These are phyloP conservation scores for Diplodia mutila DNA, from an alignment of 2,329 filamentous ascomycete genomes.

Conservation along the genomic window DNA sequence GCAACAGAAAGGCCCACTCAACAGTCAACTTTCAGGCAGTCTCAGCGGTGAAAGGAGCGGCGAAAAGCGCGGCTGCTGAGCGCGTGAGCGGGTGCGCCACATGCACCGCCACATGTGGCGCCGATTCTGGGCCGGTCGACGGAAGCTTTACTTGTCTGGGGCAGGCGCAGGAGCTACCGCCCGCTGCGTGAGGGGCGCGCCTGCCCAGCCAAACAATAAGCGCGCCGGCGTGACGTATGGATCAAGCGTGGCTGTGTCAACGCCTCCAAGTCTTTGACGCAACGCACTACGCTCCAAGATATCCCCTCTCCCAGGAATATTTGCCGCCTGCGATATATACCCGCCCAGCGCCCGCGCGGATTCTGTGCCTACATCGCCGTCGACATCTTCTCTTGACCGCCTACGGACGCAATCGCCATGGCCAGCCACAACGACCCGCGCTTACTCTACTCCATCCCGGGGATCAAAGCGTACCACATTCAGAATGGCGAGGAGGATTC, in stretches of 20 bases:
- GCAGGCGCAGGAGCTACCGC: background rate
- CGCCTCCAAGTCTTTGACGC: conserved; percentile 14
- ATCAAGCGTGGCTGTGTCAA: conserved; percentile 4
- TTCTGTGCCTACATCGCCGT: background rate
- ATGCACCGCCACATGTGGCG: background rate
- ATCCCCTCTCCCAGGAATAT: background rate
- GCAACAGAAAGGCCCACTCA: background rate
- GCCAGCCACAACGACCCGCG: conserved; percentile 59
- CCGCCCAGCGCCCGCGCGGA: too few relatives aligned
- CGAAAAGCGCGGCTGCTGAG: background rate
- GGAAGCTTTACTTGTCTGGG: background rate
- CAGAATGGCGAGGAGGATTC: conserved; percentile 82
- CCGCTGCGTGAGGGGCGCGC: background rate
- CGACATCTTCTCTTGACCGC: background rate
- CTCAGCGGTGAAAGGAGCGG: conserved; percentile 21
- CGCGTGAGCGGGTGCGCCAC: background rate
- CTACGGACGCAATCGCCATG: conserved; percentile 38
- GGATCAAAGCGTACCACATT: conserved; percentile 90
- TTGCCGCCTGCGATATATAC: conserved; percentile 10
- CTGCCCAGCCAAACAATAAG: background rate
- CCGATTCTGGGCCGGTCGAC: background rate
- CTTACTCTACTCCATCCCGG: conserved; percentile 67
- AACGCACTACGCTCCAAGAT: conserved; percentile 11
- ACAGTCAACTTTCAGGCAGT: background rate
- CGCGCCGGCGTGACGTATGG: conserved; percentile 18